These are phyloP conservation scores for Ramalina intermedia DNA, from an alignment of 495 filamentous ascomycete genomes.

Conservation along the genomic window DNA sequence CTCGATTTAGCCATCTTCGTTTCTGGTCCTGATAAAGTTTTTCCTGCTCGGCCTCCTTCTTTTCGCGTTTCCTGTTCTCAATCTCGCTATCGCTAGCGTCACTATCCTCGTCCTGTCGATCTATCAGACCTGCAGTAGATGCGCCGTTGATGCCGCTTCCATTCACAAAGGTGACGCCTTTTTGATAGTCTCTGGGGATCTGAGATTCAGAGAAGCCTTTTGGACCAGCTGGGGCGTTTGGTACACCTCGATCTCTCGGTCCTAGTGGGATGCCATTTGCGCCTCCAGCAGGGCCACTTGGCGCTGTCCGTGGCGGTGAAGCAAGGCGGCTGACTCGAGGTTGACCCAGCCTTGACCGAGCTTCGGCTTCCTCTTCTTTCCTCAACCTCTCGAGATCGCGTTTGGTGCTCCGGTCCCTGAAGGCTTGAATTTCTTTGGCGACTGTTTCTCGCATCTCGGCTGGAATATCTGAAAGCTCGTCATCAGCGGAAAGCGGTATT, in stretches of 20 bases:
- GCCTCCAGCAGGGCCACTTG: conserved; percentile 54
- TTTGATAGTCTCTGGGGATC: conserved; percentile 64
- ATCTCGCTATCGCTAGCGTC: conserved; percentile 80
- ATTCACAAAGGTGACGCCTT: conserved; percentile 77
- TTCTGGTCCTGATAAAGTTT: conserved; percentile 77
- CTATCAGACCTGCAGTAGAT: conserved; percentile 29
- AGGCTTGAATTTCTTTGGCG: conserved; percentile 84
- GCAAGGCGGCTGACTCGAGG: conserved; percentile 50
- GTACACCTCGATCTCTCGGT: conserved; percentile 53
- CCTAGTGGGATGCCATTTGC: conserved; percentile 79
- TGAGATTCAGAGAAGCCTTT: conserved; percentile 53
- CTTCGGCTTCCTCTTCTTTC: conserved; percentile 83
- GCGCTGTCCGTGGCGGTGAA: conserved; percentile 53
- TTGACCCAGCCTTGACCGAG: conserved; percentile 51
- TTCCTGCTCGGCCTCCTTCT: conserved; percentile 59
- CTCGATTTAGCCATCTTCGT: conserved; percentile 77
- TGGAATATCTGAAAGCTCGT: conserved; percentile 91
- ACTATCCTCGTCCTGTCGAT: conserved; percentile 75
- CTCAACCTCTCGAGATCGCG: conserved; percentile 78
- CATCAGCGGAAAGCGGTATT: conserved; percentile 77
- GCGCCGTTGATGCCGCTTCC: conserved; percentile 55
- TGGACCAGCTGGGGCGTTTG: conserved; percentile 71
- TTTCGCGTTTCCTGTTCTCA: conserved; percentile 53
- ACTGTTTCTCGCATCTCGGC: conserved; percentile 95
- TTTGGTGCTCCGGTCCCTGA: conserved; percentile 76